Percentiles rank a stretch among this genome's conserved stretches.
phyloP scores from a whole-genome alignment of 1,284 basidiomycete species.

The Ganoderma meredithae region DNA sequence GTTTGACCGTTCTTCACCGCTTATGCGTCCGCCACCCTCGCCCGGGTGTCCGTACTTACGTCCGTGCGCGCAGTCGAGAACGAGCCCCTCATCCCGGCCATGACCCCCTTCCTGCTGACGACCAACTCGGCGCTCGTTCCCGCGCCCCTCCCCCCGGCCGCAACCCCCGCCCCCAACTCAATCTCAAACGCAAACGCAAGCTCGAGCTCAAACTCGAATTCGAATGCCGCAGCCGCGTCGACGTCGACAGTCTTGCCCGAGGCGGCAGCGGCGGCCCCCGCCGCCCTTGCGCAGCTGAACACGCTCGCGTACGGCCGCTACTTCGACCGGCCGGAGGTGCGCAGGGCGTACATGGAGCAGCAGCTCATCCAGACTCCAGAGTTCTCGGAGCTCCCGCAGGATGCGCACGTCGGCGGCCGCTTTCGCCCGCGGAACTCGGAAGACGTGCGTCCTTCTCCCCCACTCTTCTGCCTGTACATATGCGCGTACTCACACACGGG shows the following conservation, averaged over 20 bases:
- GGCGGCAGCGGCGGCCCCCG: conserved; percentile 32
- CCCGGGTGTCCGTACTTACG: conserved; percentile 14
- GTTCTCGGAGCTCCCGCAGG: conserved; percentile 63
- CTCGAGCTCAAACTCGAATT: neutral
- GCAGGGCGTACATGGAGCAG: conserved; percentile 72
- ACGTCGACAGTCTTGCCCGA: conserved; percentile 42
- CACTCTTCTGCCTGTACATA: conserved; percentile 21
- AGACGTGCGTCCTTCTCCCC: conserved; percentile 58
- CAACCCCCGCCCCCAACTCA: neutral
- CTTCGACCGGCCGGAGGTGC: conserved; percentile 79
- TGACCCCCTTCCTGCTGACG: conserved; percentile 72
- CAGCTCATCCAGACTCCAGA: conserved; percentile 77
- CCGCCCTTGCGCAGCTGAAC: conserved; percentile 55
- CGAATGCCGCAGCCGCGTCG: conserved; percentile 14
- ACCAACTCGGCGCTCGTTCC: conserved; percentile 63
- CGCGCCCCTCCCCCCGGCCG: neutral
- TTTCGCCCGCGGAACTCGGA: conserved; percentile 72
- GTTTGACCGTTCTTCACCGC: neutral
- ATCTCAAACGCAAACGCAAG: neutral
- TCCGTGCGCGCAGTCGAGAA: conserved; percentile 62
- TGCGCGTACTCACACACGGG: conserved; percentile 29
- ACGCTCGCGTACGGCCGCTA: conserved; percentile 70
- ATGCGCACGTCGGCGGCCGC: conserved; percentile 66
- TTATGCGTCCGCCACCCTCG: neutral
- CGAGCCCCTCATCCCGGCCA: conserved; percentile 70